Conservation (phyloP, 169 alveolate genomes). For the Ichthyophthirius multifiliis region DNA sequence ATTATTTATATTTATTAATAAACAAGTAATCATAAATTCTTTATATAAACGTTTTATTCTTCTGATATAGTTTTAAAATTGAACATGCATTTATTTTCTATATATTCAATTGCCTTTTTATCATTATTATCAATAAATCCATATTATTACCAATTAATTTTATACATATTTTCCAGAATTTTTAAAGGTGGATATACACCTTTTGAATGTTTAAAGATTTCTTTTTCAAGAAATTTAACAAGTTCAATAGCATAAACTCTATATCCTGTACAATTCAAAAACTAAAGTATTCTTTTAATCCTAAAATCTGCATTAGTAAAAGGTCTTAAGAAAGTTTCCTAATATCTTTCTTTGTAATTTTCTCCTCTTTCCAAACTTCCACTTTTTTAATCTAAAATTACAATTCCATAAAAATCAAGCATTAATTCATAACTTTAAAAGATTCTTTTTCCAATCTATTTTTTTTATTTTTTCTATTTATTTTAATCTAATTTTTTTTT, state of each 20-base stretch:
- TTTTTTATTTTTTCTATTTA: neutral
- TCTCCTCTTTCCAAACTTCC: neutral
- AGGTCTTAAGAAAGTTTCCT: conserved; percentile 5
- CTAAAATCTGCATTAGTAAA: neutral
- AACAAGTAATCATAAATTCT: too few species aligned
- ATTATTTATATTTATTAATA: too few species aligned
- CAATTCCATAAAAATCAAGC: neutral
- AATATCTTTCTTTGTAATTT: neutral
- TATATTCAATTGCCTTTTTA: neutral
- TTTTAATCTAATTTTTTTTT: neutral
- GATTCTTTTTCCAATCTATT: neutral
- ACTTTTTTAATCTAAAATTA: neutral
- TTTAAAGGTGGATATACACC: neutral
- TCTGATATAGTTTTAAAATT: neutral
- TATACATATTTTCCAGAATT: neutral
- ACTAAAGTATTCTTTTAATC: conserved; percentile 1
- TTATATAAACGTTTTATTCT: neutral
- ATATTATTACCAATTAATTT: neutral
- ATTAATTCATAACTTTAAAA: neutral
- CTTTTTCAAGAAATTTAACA: neutral
- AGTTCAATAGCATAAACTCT: neutral
- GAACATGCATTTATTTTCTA: neutral
- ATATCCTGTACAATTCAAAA: neutral
- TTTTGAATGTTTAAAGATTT: neutral
- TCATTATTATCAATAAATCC: neutral